Evolutionary conservation across 257 asterid genomes (phyloP), one percentile per base, ranked within the genome.

Genomic region (Solanum pinnatisectum): DNA sequence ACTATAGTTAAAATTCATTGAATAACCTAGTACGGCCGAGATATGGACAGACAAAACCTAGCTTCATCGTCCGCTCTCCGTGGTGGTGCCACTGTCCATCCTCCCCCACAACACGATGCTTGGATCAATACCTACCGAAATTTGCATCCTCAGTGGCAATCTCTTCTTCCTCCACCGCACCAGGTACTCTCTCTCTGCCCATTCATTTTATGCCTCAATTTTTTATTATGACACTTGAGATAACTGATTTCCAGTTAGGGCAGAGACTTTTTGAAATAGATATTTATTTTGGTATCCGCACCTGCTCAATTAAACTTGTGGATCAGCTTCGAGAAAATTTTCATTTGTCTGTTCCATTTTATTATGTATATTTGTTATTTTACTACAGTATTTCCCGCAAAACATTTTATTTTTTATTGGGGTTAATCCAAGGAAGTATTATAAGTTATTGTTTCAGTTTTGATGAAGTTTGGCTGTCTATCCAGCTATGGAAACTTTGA

Each of bases 31-130:
- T 78, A 78, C 63, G 23, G 15, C 36, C 5, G 36, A 36, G 23
- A 88, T 88, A 95, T 97, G 96, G 96, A 92, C 70, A 87, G 95
- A 40, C 95, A 91, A 92, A 91, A 98, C 98, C 98, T 95, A 94
- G 95, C 94, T 90, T 91, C 98, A 36, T 89, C 95, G 36, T 92
- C 96, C 33, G 90, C 95, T 42, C 60, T 92, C 42, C 86, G 86
- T 40, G 89, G 86, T 71, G 87, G 81, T 63, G 72, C 42, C 81
- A 60, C 92, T 27, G 70, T 59, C 88, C 88, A 39, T 88, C 79
- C 95, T 76, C 93, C 97, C 42, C 99, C 98, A 88, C 93, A 92
- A 78, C 96, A 94, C 88, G 96, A 97, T 91, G 95, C 96, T 87
- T 96, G 99, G 98, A 84, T 91, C 37, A 88, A 82, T 88, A 83